Base-by-base conservation (phyloP, 495 filamentous ascomycete genomes). In the Stereocaulon alpinum region DNA sequence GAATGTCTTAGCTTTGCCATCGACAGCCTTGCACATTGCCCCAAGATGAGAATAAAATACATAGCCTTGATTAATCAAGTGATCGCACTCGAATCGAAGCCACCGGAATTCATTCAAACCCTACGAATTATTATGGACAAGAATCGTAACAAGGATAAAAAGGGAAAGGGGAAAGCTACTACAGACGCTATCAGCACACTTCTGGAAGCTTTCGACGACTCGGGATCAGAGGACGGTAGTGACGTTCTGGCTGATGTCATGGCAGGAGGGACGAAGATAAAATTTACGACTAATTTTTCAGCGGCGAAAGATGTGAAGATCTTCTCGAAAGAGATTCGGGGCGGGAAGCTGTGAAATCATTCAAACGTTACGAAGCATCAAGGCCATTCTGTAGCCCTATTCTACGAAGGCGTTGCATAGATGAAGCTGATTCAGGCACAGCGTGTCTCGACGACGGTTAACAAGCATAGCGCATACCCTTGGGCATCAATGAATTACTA, bases 1-100 rank as follows among this genome's bases (percentile, higher is more conserved):
- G 78, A 82, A 63, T 74, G 74, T 10, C 74, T 76, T 53, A 70
- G 70, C 15, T 82, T 82, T 63, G 69, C 76, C 27, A 68, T 78
- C 27, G 81, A 84, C 66, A 80, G 70, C 56, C 63, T 83, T 27
- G 69, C 74, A 1, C 76, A 81, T 61, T 71, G 76, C 56, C 75
- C 77, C 0, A 61, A 73, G 6, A 63, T 78, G 62, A 76, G 75
- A 61, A 73, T 83, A 9, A 73, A 80, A 66, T 83, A 75, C 67
- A 58, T 84, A 20, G 75, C 79, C 3, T 68, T 82, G 27, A 41
- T 41, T 7, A 52, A 59, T n/a, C 42, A 57, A 18, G 63, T 62
- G 22, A 37, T 53, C 11, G 55, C 52, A 10, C 48, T 62, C 9
- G 52, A 61, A 34, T 12, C 56, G 10, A 60, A 60, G 43, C 60